Base-by-base conservation (phyloP, 192 early-diverging fungal species). In the Entomortierella chlamydospora region DNA sequence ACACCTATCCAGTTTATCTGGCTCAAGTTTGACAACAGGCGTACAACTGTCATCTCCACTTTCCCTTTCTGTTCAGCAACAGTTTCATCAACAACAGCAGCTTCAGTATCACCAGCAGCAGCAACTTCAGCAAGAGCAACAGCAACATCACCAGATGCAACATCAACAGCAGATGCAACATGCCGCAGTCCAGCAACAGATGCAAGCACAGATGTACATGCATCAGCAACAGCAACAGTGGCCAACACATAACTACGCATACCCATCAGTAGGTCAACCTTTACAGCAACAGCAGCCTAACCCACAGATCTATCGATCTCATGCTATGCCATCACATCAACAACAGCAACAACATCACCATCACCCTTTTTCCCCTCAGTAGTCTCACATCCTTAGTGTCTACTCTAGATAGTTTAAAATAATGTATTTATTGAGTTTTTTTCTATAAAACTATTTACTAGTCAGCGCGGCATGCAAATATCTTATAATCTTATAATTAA, bases 211-310 rank as follows among this genome's bases (percentile, higher is more conserved):
- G 12, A 49, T 55, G 7, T 53, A 54, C 25, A 33, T 61, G 68
- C 69, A 71, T 20, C 59, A 61, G 6, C 69, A 71, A 42, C 68
- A 70, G 17, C 69, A 67, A 12, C 62, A 25, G n/a, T 45, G 45
- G 29, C 23, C 42, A 28, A n/a, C 42, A 13, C 60, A 43, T 9
- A 41, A 61, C n/a, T 45, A 61, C 17, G 8, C 28, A 43, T 37
- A 13, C 58, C 43, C 22, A 4, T 7, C 13, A 57, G 4, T 20
- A 2, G 29, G 33, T 4, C 53, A n/a, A 23, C 53, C 1, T 28
- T 26, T 25, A 54, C 29, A 7, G 26, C 23, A 23, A 57, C 55
- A 60, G 39, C 58, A 39, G 25, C 58, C 20, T 12, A 20, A 20
- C 45, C 7, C 45, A 47, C 45, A 47, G 45, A 47, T 47, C 12